Evolutionary conservation across 2,329 filamentous ascomycete genomes (phyloP), one percentile per base, ranked within the genome.

Genomic region (Diatrype stigma): DNA sequence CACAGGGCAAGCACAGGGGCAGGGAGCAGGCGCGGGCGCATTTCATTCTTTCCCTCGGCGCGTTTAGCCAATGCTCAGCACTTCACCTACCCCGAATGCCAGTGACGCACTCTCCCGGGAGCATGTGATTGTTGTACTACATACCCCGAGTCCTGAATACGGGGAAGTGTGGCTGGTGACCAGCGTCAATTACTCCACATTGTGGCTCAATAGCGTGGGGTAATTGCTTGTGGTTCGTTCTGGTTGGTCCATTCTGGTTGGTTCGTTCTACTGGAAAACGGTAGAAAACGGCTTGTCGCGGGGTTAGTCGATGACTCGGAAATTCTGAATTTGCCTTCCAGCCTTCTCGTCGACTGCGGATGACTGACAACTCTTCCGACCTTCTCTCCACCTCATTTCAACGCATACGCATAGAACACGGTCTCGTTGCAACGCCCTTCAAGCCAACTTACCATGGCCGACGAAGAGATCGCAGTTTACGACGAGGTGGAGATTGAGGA

Each of bases 401-500:
- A 10, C n/a, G 10, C 26, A 30, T 30, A 30, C 26, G 10, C 26
- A n/a, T n/a, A n/a, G n/a, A n/a, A n/a, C n/a, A n/a, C n/a, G n/a
- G n/a, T 17, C 34, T 17, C 34, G 16, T 17, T 37, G 4, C 14
- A 17, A 37, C 6, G 34, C 16, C 34, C 6, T 16, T 17, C 7
- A 34, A 7, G 30, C 7, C 30, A 34, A 34, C 38, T 86, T n/a
- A 28, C n/a, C 21, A 44, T 44, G 40, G 40, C 40, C 57, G 78
- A 82, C 48, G 74, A 75, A 45, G 68, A 73, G 32, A 71, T 87
- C 51, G 84, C 87, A 60, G 89, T 96, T 68, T 97, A 96, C 77
- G 93, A 97, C 66, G 93, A 96, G 72, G 93, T 97, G 71, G 93
- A 97, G 70, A 96, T 97, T 75, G 93, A 97, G 71, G 94, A 99